Conservation (phyloP, 2,329 filamentous ascomycete genomes). For the Exserohilum rostratum region DNA sequence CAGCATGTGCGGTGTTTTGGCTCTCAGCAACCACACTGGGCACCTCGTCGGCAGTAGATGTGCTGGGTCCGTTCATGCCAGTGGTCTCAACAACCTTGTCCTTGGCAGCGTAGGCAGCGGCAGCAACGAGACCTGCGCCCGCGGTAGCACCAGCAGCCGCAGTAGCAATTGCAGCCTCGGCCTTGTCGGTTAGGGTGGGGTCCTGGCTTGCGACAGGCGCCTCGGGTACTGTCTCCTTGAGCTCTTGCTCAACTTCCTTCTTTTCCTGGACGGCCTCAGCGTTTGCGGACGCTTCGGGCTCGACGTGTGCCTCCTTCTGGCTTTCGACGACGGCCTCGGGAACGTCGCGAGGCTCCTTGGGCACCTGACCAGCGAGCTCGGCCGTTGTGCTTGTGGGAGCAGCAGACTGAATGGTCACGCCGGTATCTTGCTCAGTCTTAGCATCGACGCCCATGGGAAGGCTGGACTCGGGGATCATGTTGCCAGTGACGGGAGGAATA, state of each 20-base stretch:
- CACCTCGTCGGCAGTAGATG: conserved; percentile 45
- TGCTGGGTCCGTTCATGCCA: conserved; percentile 44
- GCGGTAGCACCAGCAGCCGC: conserved; percentile 50
- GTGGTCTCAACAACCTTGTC: conserved; percentile 46
- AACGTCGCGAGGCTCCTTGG: conserved; percentile 51
- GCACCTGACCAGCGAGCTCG: conserved; percentile 53
- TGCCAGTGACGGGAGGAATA: conserved; percentile 60
- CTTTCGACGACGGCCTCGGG: conserved; percentile 73
- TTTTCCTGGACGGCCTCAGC: conserved; percentile 73
- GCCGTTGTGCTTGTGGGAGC: conserved; percentile 55
- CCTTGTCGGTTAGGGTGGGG: conserved; percentile 17
- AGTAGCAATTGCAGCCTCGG: conserved; percentile 25
- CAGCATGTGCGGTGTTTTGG: conserved; percentile 67
- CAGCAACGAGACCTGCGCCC: conserved; percentile 48
- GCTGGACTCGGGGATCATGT: conserved; percentile 81
- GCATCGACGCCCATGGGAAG: conserved; percentile 67
- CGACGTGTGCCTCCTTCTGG: conserved; percentile 68
- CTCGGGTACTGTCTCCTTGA: conserved; percentile 69
- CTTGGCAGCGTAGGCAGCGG: conserved; percentile 39
- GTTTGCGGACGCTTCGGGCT: conserved; percentile 72
- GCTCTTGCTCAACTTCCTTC: conserved; percentile 71
- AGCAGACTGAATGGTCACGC: conserved; percentile 51
- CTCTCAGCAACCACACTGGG: conserved; percentile 72
- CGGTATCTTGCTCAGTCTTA: conserved; percentile 47
- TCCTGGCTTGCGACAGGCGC: conserved; percentile 37